Evolutionary conservation across 768 basidiomycete species (phyloP).

Genomic region (Chiua virens): DNA sequence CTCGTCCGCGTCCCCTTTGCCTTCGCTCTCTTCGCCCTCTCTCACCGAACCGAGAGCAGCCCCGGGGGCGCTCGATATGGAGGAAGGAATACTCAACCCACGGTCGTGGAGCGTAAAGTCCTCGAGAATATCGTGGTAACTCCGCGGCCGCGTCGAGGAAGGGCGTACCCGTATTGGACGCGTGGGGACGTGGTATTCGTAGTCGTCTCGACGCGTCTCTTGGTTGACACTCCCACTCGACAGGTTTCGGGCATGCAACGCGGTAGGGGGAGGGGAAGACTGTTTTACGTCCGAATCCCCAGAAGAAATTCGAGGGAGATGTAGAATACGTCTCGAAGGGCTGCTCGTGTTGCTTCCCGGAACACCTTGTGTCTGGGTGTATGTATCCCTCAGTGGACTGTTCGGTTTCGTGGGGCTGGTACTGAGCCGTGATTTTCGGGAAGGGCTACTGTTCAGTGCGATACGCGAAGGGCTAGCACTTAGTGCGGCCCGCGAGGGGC

Average conservation of each 20-base stretch:
- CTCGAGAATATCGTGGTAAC: constrained; percentile 66
- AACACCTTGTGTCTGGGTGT: constrained; percentile 1
- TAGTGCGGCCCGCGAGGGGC: constrained; percentile 21
- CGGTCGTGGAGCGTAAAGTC: constrained; percentile 50
- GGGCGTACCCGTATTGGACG: constrained; percentile 33
- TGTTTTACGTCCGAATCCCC: constrained; percentile 12
- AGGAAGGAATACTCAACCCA: constrained; percentile 29
- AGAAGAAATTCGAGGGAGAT: constrained; percentile 21
- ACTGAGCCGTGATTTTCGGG: constrained; percentile 24
- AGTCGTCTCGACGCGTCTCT: constrained; percentile 4
- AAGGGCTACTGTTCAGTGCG: constrained; percentile 19
- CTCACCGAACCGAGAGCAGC: constrained; percentile 20
- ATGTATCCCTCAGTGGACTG: constrained; percentile 18
- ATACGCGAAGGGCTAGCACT: constrained; percentile 22
- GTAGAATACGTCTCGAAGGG: constrained; percentile 20
- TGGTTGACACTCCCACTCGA: neutral
- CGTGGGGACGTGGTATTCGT: neutral
- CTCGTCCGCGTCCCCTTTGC: neutral
- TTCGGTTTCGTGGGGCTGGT: constrained; percentile 21
- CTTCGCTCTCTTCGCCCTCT: constrained; percentile 18
- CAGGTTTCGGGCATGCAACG: neutral
- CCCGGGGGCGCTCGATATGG: constrained; percentile 29
- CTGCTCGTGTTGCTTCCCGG: constrained; percentile 18
- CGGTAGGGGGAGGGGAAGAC: constrained; percentile 3
- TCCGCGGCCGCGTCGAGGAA: constrained; percentile 48